Base-by-base conservation (phyloP, 108 stramenopile genomes). In the Nitzschia sp. region DNA sequence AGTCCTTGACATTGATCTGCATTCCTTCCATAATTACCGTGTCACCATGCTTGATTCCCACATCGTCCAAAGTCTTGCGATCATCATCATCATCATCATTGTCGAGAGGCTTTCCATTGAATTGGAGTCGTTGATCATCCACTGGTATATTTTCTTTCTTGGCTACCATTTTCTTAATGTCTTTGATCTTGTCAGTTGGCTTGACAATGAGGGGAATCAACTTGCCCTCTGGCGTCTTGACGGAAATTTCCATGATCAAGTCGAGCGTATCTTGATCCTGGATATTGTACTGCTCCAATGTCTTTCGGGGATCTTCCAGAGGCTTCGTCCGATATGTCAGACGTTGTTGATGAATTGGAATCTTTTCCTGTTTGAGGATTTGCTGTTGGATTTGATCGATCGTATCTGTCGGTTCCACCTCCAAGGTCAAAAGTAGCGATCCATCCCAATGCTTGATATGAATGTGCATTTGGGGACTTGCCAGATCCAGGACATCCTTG, bases 1-100 rank as follows among this genome's bases (percentile, higher is more conserved):
- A 35, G 1, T 46, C 63, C 54, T 62, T 61, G 11, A 78, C 72
- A 57, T 29, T 29, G 31, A 78, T 73, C 41, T 73, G 33, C 77
- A 73, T 78, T 46, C 72, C 72, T 54, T 52, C 47, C 59, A 48
- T 46, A 28, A 28, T 1, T 55, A 73, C 15, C 0, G 57, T 47
- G 30, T 65, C 63, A 2, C 48, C 45, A 34, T 73, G 64, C 22
- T 66, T 58, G 64, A 73, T 73, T 1, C 58, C 58, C 28, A 59
- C 34, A 45, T 60, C 58, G 30, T 45, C 45, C 9, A 64, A 35
- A 41, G 61, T 56, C 28, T 36, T 41, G 36, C 29, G 26, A 62
- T 6, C 6, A 36, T 65, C 46, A 23, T 62, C 22, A n/a, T n/a
- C n/a, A n/a, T n/a, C n/a, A n/a, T n/a, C n/a, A n/a, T n/a, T n/a